phyloP scores from a whole-genome alignment of 306 rosid genomes.

The Abrus pulchellus region DNA sequence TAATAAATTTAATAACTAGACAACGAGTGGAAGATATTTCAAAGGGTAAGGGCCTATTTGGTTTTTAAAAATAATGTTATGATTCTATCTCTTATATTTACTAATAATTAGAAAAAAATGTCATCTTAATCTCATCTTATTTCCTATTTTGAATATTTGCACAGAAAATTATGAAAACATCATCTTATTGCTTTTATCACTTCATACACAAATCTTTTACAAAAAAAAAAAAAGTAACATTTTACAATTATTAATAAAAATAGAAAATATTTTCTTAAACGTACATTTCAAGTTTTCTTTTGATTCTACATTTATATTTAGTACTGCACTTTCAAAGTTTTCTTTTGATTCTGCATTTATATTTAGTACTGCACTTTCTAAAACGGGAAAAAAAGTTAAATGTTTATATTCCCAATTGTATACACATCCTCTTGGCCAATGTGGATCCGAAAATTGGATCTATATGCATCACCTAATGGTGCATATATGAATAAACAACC shows the following conservation, averaged over 20 bases:
- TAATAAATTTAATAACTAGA: neutral
- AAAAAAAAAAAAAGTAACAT: neutral
- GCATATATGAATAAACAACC: slow-evolving; percentile 14
- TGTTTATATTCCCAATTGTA: neutral
- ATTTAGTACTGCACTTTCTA: neutral
- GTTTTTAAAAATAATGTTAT: neutral
- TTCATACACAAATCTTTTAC: neutral
- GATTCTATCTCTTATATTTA: neutral
- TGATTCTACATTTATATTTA: neutral
- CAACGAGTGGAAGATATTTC: slow-evolving; percentile 1
- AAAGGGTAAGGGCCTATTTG: neutral
- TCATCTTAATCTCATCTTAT: neutral
- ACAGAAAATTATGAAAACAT: neutral
- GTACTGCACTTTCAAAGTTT: neutral
- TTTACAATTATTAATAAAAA: neutral
- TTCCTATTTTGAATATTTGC: neutral
- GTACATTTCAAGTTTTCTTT: neutral
- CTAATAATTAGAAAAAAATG: neutral
- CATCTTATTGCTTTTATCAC: neutral
- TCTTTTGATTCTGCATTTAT: neutral
- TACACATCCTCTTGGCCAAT: neutral
- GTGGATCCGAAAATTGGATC: neutral
- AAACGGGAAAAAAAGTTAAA: neutral
- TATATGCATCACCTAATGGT: neutral
- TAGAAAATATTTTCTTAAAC: neutral